phyloP scores from a whole-genome alignment of 1,284 basidiomycete genomes.

The Phylloporus sp. region DNA sequence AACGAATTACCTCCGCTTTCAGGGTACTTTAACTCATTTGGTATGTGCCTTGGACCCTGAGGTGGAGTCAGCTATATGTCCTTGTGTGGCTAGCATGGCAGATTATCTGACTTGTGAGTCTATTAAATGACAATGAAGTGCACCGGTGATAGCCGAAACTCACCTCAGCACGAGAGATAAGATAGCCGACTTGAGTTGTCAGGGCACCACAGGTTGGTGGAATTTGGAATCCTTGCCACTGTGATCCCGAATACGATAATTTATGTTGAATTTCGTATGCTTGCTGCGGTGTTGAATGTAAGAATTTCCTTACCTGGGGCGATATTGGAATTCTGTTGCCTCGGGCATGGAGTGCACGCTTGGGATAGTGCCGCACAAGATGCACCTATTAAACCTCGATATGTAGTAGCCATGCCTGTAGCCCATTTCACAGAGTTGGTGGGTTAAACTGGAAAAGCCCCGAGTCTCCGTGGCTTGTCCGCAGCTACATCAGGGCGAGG shows the following conservation, averaged over 20 bases:
- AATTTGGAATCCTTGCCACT: not conserved
- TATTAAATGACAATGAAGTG: not conserved
- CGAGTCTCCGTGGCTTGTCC: not conserved
- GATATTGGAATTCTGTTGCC: not conserved
- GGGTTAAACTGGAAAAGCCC: not conserved
- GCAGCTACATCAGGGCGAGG: not conserved
- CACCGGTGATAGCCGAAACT: not conserved
- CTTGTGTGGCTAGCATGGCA: constrained; percentile 12
- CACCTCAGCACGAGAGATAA: not conserved
- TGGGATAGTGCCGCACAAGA: too few relatives aligned
- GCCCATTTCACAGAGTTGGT: not conserved
- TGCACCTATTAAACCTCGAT: not conserved
- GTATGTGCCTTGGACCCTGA: not conserved
- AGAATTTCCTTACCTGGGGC: not conserved
- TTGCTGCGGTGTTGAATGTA: not conserved
- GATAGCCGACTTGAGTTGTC: not conserved
- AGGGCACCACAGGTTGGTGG: not conserved
- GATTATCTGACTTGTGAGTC: not conserved
- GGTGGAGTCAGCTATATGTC: constrained; percentile 4
- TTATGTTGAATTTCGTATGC: not conserved
- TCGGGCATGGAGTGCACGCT: not conserved
- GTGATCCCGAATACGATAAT: not conserved
- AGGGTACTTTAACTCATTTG: constrained; percentile 9
- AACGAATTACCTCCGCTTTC: not conserved
- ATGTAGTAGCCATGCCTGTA: not conserved